Evolutionary conservation across 192 early-diverging fungal genomes (phyloP).

Genomic region (Coemansia sp.): DNA sequence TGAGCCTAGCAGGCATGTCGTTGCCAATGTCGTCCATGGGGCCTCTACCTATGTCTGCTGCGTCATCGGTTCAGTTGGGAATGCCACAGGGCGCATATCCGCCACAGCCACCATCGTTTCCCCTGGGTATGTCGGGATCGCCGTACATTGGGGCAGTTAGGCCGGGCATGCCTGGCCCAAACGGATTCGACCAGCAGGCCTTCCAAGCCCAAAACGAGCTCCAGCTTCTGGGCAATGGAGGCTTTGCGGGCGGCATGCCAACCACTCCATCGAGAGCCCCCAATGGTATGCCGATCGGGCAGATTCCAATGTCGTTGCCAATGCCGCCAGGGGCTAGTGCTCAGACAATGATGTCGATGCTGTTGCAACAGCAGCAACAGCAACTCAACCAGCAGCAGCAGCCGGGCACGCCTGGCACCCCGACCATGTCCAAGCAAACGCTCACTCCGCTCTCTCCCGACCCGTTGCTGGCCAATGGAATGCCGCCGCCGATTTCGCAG

Average conservation of each 20-base stretch:
- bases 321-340: constrained; percentile 25
- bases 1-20: constrained; percentile 13
- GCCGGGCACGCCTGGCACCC: constrained; percentile 18
- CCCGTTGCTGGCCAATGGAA: not conserved
- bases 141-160: constrained; percentile 18
- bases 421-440: constrained; percentile 24
- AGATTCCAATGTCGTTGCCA: constrained; percentile 18
- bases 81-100: constrained; percentile 5
- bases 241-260: constrained; percentile 3
- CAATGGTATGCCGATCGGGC: not conserved
- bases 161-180: not conserved
- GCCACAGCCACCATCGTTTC: constrained; percentile 5
- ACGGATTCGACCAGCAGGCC: constrained; percentile 3
- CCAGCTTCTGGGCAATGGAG: not conserved
- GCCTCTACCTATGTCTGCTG: constrained; percentile 1
- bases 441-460: constrained; percentile 32
- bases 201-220: not conserved
- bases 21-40: constrained; percentile 24
- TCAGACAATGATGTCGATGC: constrained; percentile 48
- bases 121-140: constrained; percentile 15
- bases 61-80: not conserved
- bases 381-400: constrained; percentile 26
- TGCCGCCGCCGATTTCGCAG: not conserved
- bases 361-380: constrained; percentile 42
- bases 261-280: constrained; percentile 12